A percentile compares a stretch with the other conserved stretches of the same genome.
These are phyloP conservation scores for Xylaria telfairii DNA, from an alignment of 495 filamentous ascomycete genomes.

Conservation along the genomic window DNA sequence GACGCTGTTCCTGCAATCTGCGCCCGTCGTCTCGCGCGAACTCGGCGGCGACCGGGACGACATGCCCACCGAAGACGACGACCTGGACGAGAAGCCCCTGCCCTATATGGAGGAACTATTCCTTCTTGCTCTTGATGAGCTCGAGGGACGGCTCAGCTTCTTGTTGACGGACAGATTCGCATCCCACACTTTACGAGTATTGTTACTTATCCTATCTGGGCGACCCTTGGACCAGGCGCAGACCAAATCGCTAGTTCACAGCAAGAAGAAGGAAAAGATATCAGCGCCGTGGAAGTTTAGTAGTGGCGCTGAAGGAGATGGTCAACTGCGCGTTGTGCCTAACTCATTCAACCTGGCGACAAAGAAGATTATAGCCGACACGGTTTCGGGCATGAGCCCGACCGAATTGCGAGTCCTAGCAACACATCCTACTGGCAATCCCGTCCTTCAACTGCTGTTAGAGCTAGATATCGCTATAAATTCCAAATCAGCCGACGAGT, in stretches of 20 bases:
- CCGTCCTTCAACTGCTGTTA: slow-evolving; percentile 83
- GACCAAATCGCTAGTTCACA: slow-evolving; percentile 74
- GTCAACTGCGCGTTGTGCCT: slow-evolving; percentile 68
- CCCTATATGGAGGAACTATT: slow-evolving; percentile 84
- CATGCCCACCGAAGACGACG: slow-evolving; percentile 48
- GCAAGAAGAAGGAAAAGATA: slow-evolving; percentile 88
- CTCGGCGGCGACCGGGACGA: slow-evolving; percentile 54
- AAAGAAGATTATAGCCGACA: slow-evolving; percentile 78
- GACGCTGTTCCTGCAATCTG: slow-evolving; percentile 83
- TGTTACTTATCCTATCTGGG: slow-evolving; percentile 86
- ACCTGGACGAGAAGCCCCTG: slow-evolving; percentile 44
- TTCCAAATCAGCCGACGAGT: slow-evolving; percentile 63
- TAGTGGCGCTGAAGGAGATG: slow-evolving; percentile 45
- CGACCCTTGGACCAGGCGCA: slow-evolving; percentile 70
- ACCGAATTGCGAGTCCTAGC: slow-evolving; percentile 80
- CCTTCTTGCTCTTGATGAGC: slow-evolving; percentile 77
- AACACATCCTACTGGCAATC: slow-evolving; percentile 86
- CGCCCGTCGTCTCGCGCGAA: slow-evolving; percentile 76
- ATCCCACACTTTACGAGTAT: slow-evolving; percentile 85
- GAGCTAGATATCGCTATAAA: slow-evolving; percentile 80
- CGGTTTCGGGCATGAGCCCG: slow-evolving; percentile 70
- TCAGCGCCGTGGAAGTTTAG: slow-evolving; percentile 52
- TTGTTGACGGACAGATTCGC: slow-evolving; percentile 87
- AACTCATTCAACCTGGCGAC: slow-evolving; percentile 75
- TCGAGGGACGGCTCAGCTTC: slow-evolving; percentile 82